These are phyloP conservation scores for Microcera coccophila DNA, from an alignment of 2,329 filamentous ascomycete genomes.

Conservation along the genomic window DNA sequence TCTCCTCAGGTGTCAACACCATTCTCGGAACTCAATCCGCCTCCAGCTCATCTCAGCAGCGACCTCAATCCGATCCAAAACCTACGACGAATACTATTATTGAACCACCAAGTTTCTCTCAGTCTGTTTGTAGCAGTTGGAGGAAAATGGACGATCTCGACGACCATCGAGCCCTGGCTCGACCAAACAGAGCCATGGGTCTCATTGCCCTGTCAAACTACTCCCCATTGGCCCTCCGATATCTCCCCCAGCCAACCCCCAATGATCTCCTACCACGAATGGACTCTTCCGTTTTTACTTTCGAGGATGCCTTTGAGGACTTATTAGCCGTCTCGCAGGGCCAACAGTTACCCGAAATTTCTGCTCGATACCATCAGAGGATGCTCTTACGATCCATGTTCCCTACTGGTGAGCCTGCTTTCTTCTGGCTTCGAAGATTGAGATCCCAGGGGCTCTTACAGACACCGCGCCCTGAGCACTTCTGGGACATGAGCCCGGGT, in stretches of 20 bases:
- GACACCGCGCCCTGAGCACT: conserved; percentile 23
- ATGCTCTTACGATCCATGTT: conserved; percentile 38
- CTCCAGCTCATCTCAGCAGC: conserved; percentile 14
- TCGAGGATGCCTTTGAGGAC: conserved; percentile 57
- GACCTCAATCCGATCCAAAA: conserved; percentile 1
- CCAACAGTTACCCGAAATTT: conserved; percentile 39
- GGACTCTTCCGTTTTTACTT: conserved; percentile 44
- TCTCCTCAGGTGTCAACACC: conserved; percentile 27
- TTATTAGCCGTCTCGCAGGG: conserved; percentile 47
- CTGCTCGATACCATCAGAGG: conserved; percentile 33
- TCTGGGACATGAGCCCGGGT: conserved; percentile 12
- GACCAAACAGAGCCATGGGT: conserved; percentile 18
- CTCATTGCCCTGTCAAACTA: conserved; percentile 25
- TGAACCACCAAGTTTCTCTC: background rate
- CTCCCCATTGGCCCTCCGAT: conserved; percentile 36
- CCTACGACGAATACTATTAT: background rate
- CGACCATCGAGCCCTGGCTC: conserved; percentile 12
- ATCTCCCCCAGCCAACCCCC: conserved; percentile 46
- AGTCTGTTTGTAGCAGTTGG: background rate
- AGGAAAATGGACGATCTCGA: conserved; percentile 15
- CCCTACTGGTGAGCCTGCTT: conserved; percentile 38
- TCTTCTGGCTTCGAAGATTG: conserved; percentile 40
- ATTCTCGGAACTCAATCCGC: conserved; percentile 14
- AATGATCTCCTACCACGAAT: conserved; percentile 38
- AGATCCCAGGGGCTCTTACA: conserved; percentile 37